These are phyloP conservation scores for Colletotrichum sp. DNA, from an alignment of 2,329 filamentous ascomycete species.

Conservation along the genomic window DNA sequence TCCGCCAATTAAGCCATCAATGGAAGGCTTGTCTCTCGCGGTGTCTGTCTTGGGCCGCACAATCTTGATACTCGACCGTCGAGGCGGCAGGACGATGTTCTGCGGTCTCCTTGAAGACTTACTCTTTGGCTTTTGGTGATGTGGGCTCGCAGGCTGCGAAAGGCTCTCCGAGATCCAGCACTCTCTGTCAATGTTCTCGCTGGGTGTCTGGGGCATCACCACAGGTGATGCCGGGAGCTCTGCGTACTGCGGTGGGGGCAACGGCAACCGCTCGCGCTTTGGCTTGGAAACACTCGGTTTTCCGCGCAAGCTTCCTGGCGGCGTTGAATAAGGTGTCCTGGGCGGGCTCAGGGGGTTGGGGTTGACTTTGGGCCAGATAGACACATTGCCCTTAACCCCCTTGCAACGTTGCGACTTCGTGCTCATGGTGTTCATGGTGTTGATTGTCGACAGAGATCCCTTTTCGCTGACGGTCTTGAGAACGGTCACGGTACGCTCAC, in stretches of 20 bases:
- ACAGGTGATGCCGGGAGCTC: slow-evolving; percentile 13
- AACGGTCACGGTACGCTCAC: slow-evolving; percentile 28
- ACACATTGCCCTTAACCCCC: slow-evolving; percentile 8
- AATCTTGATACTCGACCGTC: neutral
- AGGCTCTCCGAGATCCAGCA: neutral
- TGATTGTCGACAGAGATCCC: slow-evolving; percentile 30
- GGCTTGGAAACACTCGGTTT: neutral
- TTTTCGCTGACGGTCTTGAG: slow-evolving; percentile 40
- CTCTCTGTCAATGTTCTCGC: neutral
- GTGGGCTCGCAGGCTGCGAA: neutral
- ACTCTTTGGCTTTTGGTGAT: neutral
- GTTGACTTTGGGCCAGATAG: slow-evolving; percentile 20
- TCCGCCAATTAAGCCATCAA: slow-evolving; percentile 9
- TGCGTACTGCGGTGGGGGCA: slow-evolving; percentile 5
- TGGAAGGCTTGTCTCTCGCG: neutral
- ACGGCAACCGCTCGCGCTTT: neutral
- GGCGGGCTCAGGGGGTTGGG: slow-evolving; percentile 13
- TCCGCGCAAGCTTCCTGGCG: slow-evolving; percentile 8
- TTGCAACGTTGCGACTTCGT: neutral
- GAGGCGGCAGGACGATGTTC: neutral
- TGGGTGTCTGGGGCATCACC: neutral
- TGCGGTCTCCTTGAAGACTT: slow-evolving; percentile 4
- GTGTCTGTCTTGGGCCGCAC: neutral
- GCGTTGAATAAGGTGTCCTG: slow-evolving; percentile 16
- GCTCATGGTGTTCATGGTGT: neutral